Conservation (phyloP, 1,139 yeast genomes). For the Blastobotrys raffinosifermentans region DNA sequence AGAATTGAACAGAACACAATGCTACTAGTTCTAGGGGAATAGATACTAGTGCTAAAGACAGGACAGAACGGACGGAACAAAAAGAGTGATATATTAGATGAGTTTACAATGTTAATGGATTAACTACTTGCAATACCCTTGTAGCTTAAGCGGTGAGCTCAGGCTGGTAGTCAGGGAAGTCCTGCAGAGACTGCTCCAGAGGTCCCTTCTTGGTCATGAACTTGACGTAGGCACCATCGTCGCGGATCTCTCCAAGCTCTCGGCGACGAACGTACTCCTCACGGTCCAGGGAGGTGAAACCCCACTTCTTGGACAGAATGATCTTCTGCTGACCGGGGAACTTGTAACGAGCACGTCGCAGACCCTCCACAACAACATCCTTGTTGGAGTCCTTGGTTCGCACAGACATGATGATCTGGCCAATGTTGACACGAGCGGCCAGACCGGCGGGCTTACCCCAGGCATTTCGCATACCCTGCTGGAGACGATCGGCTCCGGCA, state of each 20-base stretch:
- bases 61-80: too few species aligned
- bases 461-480: conserved; percentile 99
- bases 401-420: conserved; percentile 96
- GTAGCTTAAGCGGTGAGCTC: conserved; percentile 28
- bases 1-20: too few species aligned
- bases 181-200: conserved; percentile 82
- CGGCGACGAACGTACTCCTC: conserved; percentile 91
- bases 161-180: conserved; percentile 83
- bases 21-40: too few species aligned
- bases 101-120: too few species aligned
- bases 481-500: conserved; percentile 99
- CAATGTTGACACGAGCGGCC: conserved; percentile 98
- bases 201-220: conserved; percentile 96
- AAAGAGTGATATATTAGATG: too few species aligned
- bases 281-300: conserved; percentile 99
- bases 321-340: conserved; percentile 99
- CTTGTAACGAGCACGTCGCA: conserved; percentile 99
- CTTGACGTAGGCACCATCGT: conserved; percentile 99
- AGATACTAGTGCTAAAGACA: too few species aligned
- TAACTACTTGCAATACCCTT: too few species aligned
- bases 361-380: conserved; percentile 96
- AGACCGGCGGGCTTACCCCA: conserved; percentile 99
- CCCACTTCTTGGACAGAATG: conserved; percentile 99
- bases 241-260: conserved; percentile 96
- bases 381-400: conserved; percentile 98